Evolutionary conservation across 2,329 filamentous ascomycete genomes (phyloP).

Genomic region (Sporothrix curviconia): DNA sequence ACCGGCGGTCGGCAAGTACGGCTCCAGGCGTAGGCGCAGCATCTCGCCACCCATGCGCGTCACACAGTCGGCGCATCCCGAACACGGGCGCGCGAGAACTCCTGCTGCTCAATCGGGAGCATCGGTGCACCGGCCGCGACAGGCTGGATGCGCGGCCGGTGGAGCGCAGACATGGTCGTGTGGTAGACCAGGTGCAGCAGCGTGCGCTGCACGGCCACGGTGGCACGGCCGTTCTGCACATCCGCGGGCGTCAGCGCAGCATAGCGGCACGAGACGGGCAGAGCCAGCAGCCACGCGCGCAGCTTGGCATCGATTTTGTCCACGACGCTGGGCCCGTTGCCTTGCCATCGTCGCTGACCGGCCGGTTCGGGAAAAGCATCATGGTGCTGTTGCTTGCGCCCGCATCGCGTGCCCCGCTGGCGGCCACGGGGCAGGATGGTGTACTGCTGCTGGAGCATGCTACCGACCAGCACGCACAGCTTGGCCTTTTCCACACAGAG

Average conservation of each 20-base stretch:
- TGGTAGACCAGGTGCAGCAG: constrained; percentile 90
- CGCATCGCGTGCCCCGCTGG: constrained; percentile 41
- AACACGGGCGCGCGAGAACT: constrained; percentile 75
- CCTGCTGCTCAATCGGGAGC: constrained; percentile 58
- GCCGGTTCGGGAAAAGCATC: constrained; percentile 87
- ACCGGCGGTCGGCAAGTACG: constrained; percentile 78
- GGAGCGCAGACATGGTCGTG: constrained; percentile 82
- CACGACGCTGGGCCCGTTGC: constrained; percentile 57
- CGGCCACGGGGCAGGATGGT: constrained; percentile 83
- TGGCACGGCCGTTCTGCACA: constrained; percentile 53
- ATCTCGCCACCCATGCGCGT: constrained; percentile 76
- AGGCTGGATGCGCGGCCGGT: constrained; percentile 84
- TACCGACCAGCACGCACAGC: constrained; percentile 80
- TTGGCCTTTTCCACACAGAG: constrained; percentile 92
- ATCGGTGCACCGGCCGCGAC: constrained; percentile 52
- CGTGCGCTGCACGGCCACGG: constrained; percentile 65
- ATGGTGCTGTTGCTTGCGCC: constrained; percentile 66
- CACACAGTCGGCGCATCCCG: constrained; percentile 79
- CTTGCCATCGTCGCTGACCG: constrained; percentile 55
- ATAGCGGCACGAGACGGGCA: constrained; percentile 68
- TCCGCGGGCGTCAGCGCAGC: constrained; percentile 48
- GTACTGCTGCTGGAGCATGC: constrained; percentile 85
- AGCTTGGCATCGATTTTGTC: constrained; percentile 73
- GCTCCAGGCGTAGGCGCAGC: constrained; percentile 64
- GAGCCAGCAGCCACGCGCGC: constrained; percentile 65